phyloP scores from a whole-genome alignment of 345 rosid species.

The Moricandia moricandioides region DNA sequence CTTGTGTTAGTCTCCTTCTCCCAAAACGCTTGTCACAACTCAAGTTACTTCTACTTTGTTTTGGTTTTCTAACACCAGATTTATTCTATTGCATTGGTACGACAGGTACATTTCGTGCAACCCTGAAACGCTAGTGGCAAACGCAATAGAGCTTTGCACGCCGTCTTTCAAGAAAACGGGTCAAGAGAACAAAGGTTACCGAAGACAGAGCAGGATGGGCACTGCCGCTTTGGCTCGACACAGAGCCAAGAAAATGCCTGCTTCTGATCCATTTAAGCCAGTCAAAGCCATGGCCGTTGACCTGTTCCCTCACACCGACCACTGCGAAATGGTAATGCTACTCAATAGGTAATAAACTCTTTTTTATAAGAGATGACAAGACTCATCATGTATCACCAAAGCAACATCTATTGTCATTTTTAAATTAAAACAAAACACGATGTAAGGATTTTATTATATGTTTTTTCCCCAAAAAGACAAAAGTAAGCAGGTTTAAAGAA shows the following conservation, averaged over 20 bases:
- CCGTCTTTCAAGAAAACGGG: slow-evolving; percentile 63
- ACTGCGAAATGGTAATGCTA: slow-evolving; percentile 97
- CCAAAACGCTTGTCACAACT: background rate
- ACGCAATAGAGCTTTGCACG: slow-evolving; percentile 91
- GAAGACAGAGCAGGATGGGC: slow-evolving; percentile 71
- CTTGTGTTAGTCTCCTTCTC: slow-evolving; percentile 70
- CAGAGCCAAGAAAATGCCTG: slow-evolving; percentile 84
- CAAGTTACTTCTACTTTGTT: background rate
- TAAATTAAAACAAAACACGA: background rate
- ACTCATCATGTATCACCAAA: background rate
- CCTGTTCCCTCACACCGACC: slow-evolving; percentile 91
- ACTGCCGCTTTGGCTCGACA: slow-evolving; percentile 81
- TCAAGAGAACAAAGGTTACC: slow-evolving; percentile 63
- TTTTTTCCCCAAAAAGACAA: background rate
- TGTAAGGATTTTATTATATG: slow-evolving; percentile 24
- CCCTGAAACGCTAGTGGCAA: slow-evolving; percentile 88
- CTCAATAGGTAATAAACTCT: slow-evolving; percentile 57
- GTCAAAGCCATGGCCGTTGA: slow-evolving; percentile 97
- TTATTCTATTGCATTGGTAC: background rate
- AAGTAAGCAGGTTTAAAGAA: background rate
- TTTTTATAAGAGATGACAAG: slow-evolving; percentile 7
- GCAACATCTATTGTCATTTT: slow-evolving; percentile 11
- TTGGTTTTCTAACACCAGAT: background rate
- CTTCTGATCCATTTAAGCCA: slow-evolving; percentile 82
- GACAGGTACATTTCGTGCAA: slow-evolving; percentile 91